Evolutionary conservation across 164 flowering plant genomes (phyloP), one percentile per base, ranked within the genome.

Genomic region (Umbilicus rupestris): DNA sequence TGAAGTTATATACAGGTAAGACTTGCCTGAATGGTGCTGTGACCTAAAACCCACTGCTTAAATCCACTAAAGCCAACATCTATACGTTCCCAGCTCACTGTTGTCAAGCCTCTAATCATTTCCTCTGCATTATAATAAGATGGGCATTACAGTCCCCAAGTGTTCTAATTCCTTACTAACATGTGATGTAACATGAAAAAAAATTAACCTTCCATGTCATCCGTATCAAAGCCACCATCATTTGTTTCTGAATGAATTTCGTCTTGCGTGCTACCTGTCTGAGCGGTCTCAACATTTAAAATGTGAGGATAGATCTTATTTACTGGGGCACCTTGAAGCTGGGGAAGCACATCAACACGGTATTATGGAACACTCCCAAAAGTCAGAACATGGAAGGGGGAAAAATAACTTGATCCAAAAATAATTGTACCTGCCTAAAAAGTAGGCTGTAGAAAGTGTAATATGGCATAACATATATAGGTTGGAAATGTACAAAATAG

Each of bases 1-100:
- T 12, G 26, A 3, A 9, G 30, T 0, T 11, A 50, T 44, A 39
- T 57, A 37, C 10, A 73, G 47, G 26, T 39, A 62, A 49, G 64
- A 69, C 90, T 75, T 80, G 77, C 98, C 96, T 90, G 97, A 74
- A 90, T 94, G 58, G 96, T 85, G 66, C 33, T 85, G 71, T 94
- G 98, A 10, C 95, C 98, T 49, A 89, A 55, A 72, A 72, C 67
- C 71, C 81, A 81, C 64, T 87, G 95, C 72, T 30, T 80, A 74
- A 83, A 82, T 76, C 87, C 86, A 1, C 67, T 75, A 77, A 91
- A 94, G 73, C 77, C 77, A 71, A 94, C 96, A 70, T 94, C 97
- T 65, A 90, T 73, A 12, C 98, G 79, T 66, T 94, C 98, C 98
- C 98, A 94, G 71, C 80, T 76, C 74, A 87, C 22, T 69, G 67